Percentiles rank a stretch among this genome's conserved stretches.
These are phyloP conservation scores for Boeremia exigua DNA, from an alignment of 2,329 filamentous ascomycete genomes.

Conservation along the genomic window DNA sequence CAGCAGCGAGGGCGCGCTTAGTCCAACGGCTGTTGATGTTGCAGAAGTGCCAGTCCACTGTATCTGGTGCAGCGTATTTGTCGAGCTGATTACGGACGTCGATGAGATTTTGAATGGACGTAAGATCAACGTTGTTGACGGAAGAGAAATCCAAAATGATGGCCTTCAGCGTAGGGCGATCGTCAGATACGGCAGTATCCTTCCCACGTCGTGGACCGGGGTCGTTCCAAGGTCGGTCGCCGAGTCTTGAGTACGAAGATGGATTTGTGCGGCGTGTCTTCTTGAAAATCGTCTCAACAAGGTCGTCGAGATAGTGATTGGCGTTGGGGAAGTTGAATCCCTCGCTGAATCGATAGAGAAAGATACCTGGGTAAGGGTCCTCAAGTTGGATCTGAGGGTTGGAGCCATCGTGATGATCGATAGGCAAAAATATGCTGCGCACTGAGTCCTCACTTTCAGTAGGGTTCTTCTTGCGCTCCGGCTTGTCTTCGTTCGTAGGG, in stretches of 20 bases:
- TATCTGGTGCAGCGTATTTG: constrained; percentile 79
- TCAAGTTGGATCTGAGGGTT: constrained; percentile 82
- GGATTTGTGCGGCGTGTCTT: constrained; percentile 80
- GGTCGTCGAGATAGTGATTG: constrained; percentile 82
- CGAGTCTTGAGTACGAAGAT: constrained; percentile 61
- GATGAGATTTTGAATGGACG: constrained; percentile 89
- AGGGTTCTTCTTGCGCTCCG: constrained; percentile 28
- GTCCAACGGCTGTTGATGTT: constrained; percentile 93
- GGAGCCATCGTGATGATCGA: constrained; percentile 85
- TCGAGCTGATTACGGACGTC: constrained; percentile 96
- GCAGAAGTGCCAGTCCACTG: constrained; percentile 94
- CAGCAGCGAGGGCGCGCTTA: constrained; percentile 84
- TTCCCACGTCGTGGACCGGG: constrained; percentile 73
- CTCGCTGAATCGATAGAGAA: constrained; percentile 96
- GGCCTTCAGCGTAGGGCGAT: constrained; percentile 77
- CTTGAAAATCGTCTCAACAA: constrained; percentile 52
- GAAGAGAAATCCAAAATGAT: constrained; percentile 93
- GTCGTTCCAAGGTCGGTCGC: constrained; percentile 93
- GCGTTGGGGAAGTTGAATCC: constrained; percentile 97
- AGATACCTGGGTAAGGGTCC: constrained; percentile 87
- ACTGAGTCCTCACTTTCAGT: constrained; percentile 52
- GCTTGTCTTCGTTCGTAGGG: constrained; percentile 48
- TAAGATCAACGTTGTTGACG: constrained; percentile 94
- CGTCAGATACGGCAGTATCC: constrained; percentile 49
- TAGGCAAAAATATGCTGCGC: constrained; percentile 84